Base-by-base conservation (phyloP, 2,329 filamentous ascomycete genomes). In the Aspergillus tamarii region DNA sequence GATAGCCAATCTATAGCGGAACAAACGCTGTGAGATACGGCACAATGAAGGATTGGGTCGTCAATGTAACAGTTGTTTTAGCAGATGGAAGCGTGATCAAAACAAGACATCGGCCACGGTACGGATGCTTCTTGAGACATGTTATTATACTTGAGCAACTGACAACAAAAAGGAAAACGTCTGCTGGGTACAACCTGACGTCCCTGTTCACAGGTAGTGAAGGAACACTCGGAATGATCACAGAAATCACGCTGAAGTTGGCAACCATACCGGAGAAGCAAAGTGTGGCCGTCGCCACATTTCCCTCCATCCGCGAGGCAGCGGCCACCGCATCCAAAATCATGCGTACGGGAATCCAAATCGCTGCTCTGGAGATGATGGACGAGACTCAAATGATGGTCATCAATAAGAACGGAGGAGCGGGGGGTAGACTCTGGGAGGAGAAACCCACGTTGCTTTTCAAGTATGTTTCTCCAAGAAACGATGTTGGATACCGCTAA, bases 1-100 rank as follows among this genome's bases (percentile, higher is more conserved):
- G 34, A 52, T 7, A 10, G 28, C 14, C n/a, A 3, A 26, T 11
- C 0, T 16, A 26, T 39, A 55, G 81, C 58, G 85, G 85, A 0
- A 87, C 85, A 0, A 86, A 87, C 67, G 84, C 85, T 0, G 81
- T 85, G 60, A 80, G 88, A 59, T 91, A 91, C 69, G 89, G 89
- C 0, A 91, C 89, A 0, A 91, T 92, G 89, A 90, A 89, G 68
- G 89, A 92, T 66, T 91, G 88, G 83, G 89, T 92, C 1, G 79
- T 92, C 60, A 90, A 88, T 63, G 73, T 92, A 21, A 91, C 89
- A 0, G 88, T 91, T 0, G 89, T 92, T 0, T 81, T 92, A 52
- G 85, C 89, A 0, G 88, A 91, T 72, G 89, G 89, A 1, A 84
- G 82, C 0, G 76, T 90, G 21, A 87, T 92, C 75, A 91, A 90